Conservation (phyloP, 352 stramenopile species). For the Pythium vanterpoolii region DNA sequence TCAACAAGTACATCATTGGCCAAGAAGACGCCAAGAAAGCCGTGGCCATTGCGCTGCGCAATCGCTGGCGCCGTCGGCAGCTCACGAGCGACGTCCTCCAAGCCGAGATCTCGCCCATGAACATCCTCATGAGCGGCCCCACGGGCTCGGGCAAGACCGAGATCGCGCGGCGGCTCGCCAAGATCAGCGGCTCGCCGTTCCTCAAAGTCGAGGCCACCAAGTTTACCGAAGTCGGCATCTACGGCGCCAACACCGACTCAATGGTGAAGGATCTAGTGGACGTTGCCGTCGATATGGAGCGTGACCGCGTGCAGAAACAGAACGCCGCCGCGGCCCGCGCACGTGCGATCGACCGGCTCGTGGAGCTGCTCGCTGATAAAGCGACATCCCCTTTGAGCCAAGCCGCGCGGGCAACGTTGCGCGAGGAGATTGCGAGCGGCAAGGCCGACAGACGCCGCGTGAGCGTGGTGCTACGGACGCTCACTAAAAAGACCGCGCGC, state of each 20-base stretch:
- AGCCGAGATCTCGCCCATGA: conserved; percentile 96
- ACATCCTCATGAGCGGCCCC: conserved; percentile 99
- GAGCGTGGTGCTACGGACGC: conserved; percentile 35
- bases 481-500: conserved; percentile 21
- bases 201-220: conserved; percentile 98
- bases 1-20: conserved; percentile 97
- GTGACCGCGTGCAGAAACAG: conserved; percentile 69
- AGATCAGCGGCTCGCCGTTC: conserved; percentile 97
- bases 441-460: conserved; percentile 52
- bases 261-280: conserved; percentile 99
- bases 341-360: conserved; percentile 90
- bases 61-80: conserved; percentile 95
- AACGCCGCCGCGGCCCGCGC: conserved; percentile 81
- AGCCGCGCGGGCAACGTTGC: conserved; percentile 39
- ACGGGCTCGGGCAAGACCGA: conserved; percentile 98
- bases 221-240: conserved; percentile 99
- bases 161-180: conserved; percentile 96
- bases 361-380: conserved; percentile 58
- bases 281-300: conserved; percentile 91
- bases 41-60: conserved; percentile 97
- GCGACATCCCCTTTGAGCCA: conserved; percentile 42
- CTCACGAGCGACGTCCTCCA: conserved; percentile 82
- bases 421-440: conserved; percentile 58
- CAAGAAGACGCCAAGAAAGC: conserved; percentile 97
- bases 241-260: conserved; percentile 97